A percentile compares a stretch with the other conserved stretches of the same genome.
phyloP scores from a whole-genome alignment of 208 protist species.

The Crithidia sp. region DNA sequence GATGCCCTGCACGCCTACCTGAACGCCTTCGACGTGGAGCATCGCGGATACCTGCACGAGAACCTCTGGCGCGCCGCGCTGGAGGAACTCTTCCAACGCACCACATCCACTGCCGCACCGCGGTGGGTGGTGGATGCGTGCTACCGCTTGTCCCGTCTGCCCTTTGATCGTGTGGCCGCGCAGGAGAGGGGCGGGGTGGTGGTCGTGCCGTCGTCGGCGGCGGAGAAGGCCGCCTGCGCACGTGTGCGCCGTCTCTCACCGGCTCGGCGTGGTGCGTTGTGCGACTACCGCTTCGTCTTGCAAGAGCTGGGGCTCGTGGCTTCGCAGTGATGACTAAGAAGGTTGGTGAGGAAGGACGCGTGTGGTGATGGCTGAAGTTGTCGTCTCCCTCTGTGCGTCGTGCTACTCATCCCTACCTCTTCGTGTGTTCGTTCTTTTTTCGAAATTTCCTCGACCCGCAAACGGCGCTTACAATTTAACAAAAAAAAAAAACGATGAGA shows the following conservation, averaged over 20 bases:
- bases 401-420: background rate
- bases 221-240: conserved; percentile 34
- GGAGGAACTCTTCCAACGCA: conserved; percentile 35
- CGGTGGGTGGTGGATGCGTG: conserved; percentile 56
- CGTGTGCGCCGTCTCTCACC: conserved; percentile 39
- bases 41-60: conserved; percentile 46
- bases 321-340: background rate
- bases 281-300: conserved; percentile 63
- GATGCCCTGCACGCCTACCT: conserved; percentile 40
- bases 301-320: conserved; percentile 38
- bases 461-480: no score
- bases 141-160: conserved; percentile 41
- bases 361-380: background rate
- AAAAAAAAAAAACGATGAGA: no score
- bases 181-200: conserved; percentile 1
- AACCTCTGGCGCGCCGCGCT: conserved; percentile 42
- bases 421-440: no score
- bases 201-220: conserved; percentile 9
- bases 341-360: no score
- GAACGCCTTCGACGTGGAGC: conserved; percentile 40
- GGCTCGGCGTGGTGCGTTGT: conserved; percentile 31
- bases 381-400: background rate
- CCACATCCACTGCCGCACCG: conserved; percentile 14
- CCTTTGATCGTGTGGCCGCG: conserved; percentile 37
- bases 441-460: no score